These are phyloP conservation scores for Pouteria glomerata DNA, from an alignment of 148 eudicot species.

Conservation along the genomic window DNA sequence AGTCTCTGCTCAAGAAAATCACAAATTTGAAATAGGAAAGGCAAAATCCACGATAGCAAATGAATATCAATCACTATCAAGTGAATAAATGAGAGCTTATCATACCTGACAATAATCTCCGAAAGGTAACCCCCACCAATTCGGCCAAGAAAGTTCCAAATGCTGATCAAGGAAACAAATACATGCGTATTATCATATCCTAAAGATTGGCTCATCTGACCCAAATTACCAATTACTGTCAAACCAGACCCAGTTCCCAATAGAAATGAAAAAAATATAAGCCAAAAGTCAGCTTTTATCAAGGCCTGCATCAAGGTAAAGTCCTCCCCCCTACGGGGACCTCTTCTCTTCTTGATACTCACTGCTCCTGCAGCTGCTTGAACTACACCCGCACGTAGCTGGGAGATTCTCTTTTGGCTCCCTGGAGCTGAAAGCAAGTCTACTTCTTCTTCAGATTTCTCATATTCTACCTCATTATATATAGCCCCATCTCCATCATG, in stretches of 20 bases:
- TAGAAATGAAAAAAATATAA: conserved; percentile 66
- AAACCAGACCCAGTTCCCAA: conserved; percentile 93
- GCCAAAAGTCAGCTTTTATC: conserved; percentile 92
- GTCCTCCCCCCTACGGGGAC: conserved; percentile 88
- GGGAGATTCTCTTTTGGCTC: conserved; percentile 68
- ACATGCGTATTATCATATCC: conserved; percentile 79
- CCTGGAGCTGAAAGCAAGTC: conserved; percentile 64
- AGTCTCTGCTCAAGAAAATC: conserved; percentile 41
- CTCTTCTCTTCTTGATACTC: conserved; percentile 66
- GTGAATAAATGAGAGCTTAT: neutral
- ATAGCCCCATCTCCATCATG: conserved; percentile 47
- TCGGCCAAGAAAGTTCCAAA: conserved; percentile 95
- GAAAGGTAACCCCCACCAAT: conserved; percentile 93
- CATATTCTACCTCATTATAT: conserved; percentile 79
- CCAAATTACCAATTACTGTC: conserved; percentile 90
- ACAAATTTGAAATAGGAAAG: conserved; percentile 3
- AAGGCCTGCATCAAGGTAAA: conserved; percentile 75
- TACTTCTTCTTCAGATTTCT: conserved; percentile 56
- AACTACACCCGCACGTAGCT: conserved; percentile 55
- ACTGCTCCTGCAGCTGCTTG: conserved; percentile 96
- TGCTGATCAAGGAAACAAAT: conserved; percentile 93
- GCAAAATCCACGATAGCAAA: neutral
- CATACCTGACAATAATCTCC: conserved; percentile 75
- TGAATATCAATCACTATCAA: neutral
- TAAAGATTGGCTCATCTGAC: conserved; percentile 90